These are phyloP conservation scores for Durusdinium trenchii DNA, from an alignment of 73 alveolate genomes.

Conservation along the genomic window DNA sequence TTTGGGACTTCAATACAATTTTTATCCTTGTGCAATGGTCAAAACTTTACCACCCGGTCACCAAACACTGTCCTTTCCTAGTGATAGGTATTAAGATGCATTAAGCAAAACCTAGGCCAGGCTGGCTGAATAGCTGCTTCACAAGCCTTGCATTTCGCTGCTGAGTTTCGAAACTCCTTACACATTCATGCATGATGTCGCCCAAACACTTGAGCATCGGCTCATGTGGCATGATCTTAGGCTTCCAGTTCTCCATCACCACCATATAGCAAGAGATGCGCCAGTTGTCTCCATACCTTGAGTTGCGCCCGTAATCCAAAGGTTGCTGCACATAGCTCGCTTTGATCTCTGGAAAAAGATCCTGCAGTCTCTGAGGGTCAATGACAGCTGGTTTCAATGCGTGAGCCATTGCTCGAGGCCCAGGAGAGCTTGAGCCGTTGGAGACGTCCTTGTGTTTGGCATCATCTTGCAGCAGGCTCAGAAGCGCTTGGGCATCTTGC, in stretches of 20 bases:
- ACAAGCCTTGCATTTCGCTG: too few relatives aligned
- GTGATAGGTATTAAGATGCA: too few relatives aligned
- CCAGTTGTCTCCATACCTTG: conserved; percentile 81
- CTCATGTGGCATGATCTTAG: conserved; percentile 92
- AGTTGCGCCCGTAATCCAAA: conserved; percentile 75
- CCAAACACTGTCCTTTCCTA: too few relatives aligned
- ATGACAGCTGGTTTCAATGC: conserved; percentile 5
- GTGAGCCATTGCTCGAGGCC: background rate
- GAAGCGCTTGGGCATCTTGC: conserved; percentile 21
- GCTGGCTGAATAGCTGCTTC: too few relatives aligned
- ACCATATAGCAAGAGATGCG: conserved; percentile 90
- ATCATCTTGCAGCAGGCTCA: conserved; percentile 39
- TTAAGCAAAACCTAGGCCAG: too few relatives aligned
- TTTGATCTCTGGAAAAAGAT: conserved; percentile 63
- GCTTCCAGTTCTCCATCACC: conserved; percentile 93
- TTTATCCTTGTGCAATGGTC: too few relatives aligned
- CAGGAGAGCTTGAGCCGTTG: background rate
- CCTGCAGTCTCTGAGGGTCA: background rate
- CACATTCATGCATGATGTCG: conserved; percentile 58
- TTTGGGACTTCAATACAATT: too few relatives aligned
- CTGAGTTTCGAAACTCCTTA: conserved; percentile 35
- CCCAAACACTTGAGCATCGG: conserved; percentile 86
- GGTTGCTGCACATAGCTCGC: conserved; percentile 83
- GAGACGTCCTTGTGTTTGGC: background rate
- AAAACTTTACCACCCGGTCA: too few relatives aligned